Conservation (phyloP, 768 basidiomycete species). For the Cyclocybe cylindracea region DNA sequence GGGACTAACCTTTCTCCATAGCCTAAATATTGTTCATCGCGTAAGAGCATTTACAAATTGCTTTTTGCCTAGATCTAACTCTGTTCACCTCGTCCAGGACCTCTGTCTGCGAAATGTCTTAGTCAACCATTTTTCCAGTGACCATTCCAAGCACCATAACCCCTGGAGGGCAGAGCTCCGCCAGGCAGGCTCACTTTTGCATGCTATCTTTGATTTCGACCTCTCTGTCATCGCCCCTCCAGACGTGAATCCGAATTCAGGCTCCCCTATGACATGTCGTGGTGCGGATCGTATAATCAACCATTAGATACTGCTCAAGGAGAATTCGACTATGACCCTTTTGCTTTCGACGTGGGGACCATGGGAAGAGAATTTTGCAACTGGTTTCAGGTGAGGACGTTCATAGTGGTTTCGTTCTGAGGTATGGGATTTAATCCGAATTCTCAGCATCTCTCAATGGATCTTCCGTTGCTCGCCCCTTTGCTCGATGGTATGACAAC, state of each 20-base stretch:
- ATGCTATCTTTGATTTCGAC: slow-evolving; percentile 25
- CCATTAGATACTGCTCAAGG: slow-evolving; percentile 18
- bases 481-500: too few species aligned
- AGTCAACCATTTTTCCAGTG: slow-evolving; percentile 14
- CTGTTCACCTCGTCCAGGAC: slow-evolving; percentile 1
- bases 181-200: slow-evolving; percentile 10
- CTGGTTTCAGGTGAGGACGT: slow-evolving; percentile 11
- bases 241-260: background rate
- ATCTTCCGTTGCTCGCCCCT: too few species aligned
- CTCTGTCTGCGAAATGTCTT: slow-evolving; percentile 17
- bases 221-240: slow-evolving; percentile 17
- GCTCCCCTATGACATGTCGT: slow-evolving; percentile 13
- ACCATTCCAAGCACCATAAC: background rate
- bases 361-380: slow-evolving; percentile 15
- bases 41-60: slow-evolving; percentile 6
- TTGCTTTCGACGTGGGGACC: slow-evolving; percentile 24
- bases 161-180: slow-evolving; percentile 4
- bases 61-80: background rate
- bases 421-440: too few species aligned
- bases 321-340: slow-evolving; percentile 28
- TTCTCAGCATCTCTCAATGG: too few species aligned
- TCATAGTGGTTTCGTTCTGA: too few species aligned
- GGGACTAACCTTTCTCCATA: slow-evolving; percentile 20
- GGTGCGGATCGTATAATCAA: slow-evolving; percentile 1
- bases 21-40: slow-evolving; percentile 20